These are phyloP conservation scores for Kuraishia hungarica DNA, from an alignment of 805 yeast genomes.

Conservation along the genomic window DNA sequence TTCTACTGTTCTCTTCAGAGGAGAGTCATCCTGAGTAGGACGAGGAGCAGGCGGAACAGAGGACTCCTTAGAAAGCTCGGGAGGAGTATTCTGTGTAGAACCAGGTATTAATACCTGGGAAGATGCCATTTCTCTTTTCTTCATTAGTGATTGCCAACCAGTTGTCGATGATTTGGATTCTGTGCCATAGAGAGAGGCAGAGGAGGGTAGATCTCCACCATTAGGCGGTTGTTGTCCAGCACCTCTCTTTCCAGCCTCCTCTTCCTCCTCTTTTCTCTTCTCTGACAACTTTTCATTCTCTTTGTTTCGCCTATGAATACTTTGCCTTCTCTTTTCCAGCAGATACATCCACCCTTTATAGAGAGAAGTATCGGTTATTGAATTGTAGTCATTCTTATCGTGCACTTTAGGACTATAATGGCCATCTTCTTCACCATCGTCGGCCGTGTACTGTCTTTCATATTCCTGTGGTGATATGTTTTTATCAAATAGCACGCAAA, in stretches of 20 bases:
- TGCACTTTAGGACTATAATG: too few relatives aligned
- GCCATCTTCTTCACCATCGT: too few relatives aligned
- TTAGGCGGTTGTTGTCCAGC: not conserved
- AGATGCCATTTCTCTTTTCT: not conserved
- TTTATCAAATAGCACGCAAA: conserved; percentile 6
- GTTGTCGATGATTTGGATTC: not conserved
- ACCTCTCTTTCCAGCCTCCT: not conserved
- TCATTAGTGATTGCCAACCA: not conserved
- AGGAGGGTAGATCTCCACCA: too few relatives aligned
- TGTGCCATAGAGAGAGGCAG: not conserved
- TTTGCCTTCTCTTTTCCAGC: not conserved
- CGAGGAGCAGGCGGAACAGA: not conserved
- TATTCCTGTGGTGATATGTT: conserved; percentile 29
- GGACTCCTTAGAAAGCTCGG: not conserved
- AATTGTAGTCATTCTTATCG: conserved; percentile 11
- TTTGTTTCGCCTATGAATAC: not conserved
- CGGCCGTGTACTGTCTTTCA: too few relatives aligned
- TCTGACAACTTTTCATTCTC: not conserved
- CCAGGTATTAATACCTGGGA: not conserved
- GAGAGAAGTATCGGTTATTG: conserved; percentile 21
- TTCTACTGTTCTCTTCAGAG: not conserved
- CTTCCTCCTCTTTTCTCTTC: not conserved
- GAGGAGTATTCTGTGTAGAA: not conserved
- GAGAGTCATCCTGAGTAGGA: not conserved
- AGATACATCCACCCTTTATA: conserved; percentile 15